Percentiles rank a stretch among this genome's conserved stretches.
Conservation (phyloP, 306 rosid species). For the Medicago ruthenica region DNA sequence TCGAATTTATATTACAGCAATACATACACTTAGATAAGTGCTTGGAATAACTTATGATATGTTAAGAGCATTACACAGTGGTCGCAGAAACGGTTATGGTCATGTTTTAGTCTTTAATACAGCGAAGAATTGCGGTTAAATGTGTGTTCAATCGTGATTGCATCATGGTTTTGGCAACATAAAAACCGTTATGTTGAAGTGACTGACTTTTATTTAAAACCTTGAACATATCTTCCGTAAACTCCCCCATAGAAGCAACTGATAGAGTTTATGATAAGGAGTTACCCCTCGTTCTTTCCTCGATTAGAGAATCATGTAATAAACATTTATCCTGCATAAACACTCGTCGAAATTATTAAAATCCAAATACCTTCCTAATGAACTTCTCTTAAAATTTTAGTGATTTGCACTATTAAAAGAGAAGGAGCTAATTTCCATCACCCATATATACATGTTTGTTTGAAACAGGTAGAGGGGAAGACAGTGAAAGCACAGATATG, state of each 20-base stretch:
- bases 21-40: neutral
- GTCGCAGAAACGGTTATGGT: neutral
- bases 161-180: neutral
- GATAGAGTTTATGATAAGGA: neutral
- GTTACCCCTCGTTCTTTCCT: neutral
- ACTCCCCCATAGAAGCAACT: neutral
- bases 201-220: neutral
- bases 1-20: neutral
- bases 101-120: neutral
- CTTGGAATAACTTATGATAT: neutral
- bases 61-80: neutral
- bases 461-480: constrained; percentile 74
- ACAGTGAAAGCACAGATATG: constrained; percentile 88
- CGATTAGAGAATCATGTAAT: neutral
- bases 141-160: neutral
- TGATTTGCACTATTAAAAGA: neutral
- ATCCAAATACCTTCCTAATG: neutral
- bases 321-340: neutral
- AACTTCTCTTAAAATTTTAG: neutral
- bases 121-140: neutral
- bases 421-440: neutral
- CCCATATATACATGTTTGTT: neutral
- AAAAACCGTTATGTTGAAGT: neutral
- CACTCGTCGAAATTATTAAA: neutral
- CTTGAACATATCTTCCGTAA: neutral